Evolutionary conservation across 1,284 basidiomycete genomes (phyloP).

Genomic region (Ganoderma sinense): DNA sequence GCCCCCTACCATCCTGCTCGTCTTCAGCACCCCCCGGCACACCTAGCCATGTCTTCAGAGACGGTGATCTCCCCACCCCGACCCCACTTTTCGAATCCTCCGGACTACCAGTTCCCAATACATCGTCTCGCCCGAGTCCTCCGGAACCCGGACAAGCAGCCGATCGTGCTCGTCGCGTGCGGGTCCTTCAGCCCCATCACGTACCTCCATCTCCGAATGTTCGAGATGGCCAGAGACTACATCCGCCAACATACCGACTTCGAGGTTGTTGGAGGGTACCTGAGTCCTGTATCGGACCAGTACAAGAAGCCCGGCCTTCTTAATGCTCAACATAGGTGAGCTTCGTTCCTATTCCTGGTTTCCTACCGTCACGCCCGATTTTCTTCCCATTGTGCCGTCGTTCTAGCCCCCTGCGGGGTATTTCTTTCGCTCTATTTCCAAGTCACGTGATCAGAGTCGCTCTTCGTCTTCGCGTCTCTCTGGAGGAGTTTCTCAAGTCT

Average conservation of each 20-base stretch:
- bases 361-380: neutral
- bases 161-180: conserved; percentile 81
- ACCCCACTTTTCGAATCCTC: conserved; percentile 56
- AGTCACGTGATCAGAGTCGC: conserved; percentile 26
- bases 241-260: conserved; percentile 92
- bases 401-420: conserved; percentile 5
- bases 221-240: conserved; percentile 98
- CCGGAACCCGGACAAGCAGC: conserved; percentile 70
- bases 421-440: neutral
- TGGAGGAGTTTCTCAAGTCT: too few relatives aligned
- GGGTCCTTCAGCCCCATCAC: conserved; percentile 86
- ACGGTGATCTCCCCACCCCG: conserved; percentile 23
- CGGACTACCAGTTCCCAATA: conserved; percentile 70
- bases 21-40: neutral
- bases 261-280: conserved; percentile 93
- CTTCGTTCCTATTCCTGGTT: neutral
- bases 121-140: conserved; percentile 67
- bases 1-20: conserved; percentile 1
- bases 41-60: conserved; percentile 13
- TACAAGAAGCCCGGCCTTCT: conserved; percentile 93
- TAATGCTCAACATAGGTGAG: conserved; percentile 80
- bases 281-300: conserved; percentile 93
- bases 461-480: too few relatives aligned
- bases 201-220: conserved; percentile 91
- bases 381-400: conserved; percentile 34